Evolutionary conservation across 2,329 filamentous ascomycete genomes (phyloP).

Genomic region (Fusarium keratoplasticum): DNA sequence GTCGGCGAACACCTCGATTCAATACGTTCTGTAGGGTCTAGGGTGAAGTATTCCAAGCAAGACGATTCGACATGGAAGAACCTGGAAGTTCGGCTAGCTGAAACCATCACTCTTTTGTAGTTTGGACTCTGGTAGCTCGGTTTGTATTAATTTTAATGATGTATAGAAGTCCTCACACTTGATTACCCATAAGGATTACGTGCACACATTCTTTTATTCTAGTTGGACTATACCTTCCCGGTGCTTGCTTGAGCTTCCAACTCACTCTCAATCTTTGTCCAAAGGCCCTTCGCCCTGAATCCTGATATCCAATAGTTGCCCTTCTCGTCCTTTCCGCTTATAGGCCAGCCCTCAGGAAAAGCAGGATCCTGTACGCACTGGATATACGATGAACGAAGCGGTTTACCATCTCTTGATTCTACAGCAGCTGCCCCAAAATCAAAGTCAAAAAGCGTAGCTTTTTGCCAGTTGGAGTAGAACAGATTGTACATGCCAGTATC

Average conservation of each 20-base stretch:
- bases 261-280: not conserved
- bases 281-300: not conserved
- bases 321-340: not conserved
- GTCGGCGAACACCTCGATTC: too few relatives aligned
- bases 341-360: not conserved
- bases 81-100: too few relatives aligned
- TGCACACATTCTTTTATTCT: too few relatives aligned
- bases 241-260: not conserved
- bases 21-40: too few relatives aligned
- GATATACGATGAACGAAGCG: not conserved
- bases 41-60: too few relatives aligned
- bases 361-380: not conserved
- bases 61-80: too few relatives aligned
- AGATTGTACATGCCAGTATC: constrained; percentile 47
- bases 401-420: not conserved
- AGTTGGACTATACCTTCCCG: not conserved
- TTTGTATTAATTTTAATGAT: too few relatives aligned
- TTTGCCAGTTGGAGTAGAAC: constrained; percentile 49
- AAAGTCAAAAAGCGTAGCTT: constrained; percentile 24
- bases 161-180: too few relatives aligned
- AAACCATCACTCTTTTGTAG: too few relatives aligned
- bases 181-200: too few relatives aligned
- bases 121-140: too few relatives aligned
- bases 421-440: not conserved
- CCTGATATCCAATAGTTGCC: not conserved